Percentiles rank a stretch among this genome's conserved stretches.
phyloP scores from a whole-genome alignment of 139 green algal genomes.

The Ulvella scutata region DNA sequence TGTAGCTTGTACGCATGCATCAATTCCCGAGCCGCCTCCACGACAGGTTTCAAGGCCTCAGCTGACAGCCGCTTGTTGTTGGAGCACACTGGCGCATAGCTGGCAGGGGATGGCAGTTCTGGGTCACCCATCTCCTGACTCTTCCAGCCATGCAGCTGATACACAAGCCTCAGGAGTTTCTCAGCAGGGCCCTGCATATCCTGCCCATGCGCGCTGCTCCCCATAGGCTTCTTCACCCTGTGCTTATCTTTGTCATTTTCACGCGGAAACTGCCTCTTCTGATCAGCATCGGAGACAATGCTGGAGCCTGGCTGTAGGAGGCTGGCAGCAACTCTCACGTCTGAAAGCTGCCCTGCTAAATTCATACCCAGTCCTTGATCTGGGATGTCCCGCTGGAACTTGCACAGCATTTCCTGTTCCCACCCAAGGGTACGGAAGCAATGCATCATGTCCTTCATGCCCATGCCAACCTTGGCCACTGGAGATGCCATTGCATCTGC shows the following conservation, averaged over 20 bases:
- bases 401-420: not conserved
- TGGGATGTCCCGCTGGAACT: not conserved
- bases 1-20: slow-evolving; percentile 17
- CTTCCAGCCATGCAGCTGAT: not conserved
- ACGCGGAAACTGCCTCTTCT: too few relatives aligned
- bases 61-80: too few relatives aligned
- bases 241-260: too few relatives aligned
- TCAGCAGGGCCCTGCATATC: too few relatives aligned
- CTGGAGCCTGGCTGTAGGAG: not conserved
- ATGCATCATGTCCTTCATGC: not conserved
- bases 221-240: too few relatives aligned
- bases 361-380: not conserved
- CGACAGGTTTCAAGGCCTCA: too few relatives aligned
- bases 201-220: too few relatives aligned
- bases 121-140: not conserved
- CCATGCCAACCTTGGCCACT: not conserved
- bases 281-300: too few relatives aligned
- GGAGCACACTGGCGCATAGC: not conserved
- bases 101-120: not conserved
- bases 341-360: not conserved
- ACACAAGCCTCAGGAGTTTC: not conserved
- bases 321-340: not conserved
- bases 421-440: not conserved
- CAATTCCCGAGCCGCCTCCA: slow-evolving; percentile 13
- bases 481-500: not conserved